Evolutionary conservation across 768 basidiomycete species (phyloP).

Genomic region (Grammothele lineata): DNA sequence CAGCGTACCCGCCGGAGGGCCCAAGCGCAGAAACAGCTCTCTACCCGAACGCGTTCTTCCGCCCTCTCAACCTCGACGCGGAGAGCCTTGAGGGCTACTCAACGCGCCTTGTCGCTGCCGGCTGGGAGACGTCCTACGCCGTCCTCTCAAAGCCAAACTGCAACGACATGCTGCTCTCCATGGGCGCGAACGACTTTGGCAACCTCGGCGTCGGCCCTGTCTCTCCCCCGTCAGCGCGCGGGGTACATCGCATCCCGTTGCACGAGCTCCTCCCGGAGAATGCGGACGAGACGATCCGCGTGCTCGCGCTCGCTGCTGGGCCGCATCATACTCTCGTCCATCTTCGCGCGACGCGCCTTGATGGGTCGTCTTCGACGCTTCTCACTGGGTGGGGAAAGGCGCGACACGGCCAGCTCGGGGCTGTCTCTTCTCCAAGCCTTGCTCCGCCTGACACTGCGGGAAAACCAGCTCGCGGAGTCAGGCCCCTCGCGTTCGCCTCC

Average conservation of each 20-base stretch:
- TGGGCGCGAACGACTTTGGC: slow-evolving; percentile 85
- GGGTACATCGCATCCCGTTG: slow-evolving; percentile 40
- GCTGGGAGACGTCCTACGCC: slow-evolving; percentile 85
- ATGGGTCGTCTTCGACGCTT: slow-evolving; percentile 22
- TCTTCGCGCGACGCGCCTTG: slow-evolving; percentile 27
- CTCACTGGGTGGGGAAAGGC: slow-evolving; percentile 80
- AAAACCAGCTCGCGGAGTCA: no score
- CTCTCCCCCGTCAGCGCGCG: slow-evolving; percentile 2
- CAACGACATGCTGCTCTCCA: slow-evolving; percentile 60
- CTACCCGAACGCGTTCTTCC: slow-evolving; percentile 37
- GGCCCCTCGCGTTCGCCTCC: slow-evolving; percentile 28
- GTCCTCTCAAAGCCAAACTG: slow-evolving; percentile 43
- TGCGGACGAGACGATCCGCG: not conserved
- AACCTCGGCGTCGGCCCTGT: slow-evolving; percentile 58
- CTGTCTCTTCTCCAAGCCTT: no score
- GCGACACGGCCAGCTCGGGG: slow-evolving; percentile 84
- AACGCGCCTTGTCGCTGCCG: slow-evolving; percentile 50
- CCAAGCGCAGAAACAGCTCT: not conserved
- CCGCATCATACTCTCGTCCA: slow-evolving; percentile 67
- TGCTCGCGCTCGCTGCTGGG: slow-evolving; percentile 44
- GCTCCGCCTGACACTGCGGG: slow-evolving; percentile 22
- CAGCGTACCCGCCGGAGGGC: slow-evolving; percentile 22
- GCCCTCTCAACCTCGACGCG: slow-evolving; percentile 37
- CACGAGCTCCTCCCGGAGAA: slow-evolving; percentile 10
- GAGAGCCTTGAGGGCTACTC: slow-evolving; percentile 35